Evolutionary conservation across 1,284 basidiomycete species (phyloP), one percentile per base, ranked within the genome.

Genomic region (Puccinia sorghi): DNA sequence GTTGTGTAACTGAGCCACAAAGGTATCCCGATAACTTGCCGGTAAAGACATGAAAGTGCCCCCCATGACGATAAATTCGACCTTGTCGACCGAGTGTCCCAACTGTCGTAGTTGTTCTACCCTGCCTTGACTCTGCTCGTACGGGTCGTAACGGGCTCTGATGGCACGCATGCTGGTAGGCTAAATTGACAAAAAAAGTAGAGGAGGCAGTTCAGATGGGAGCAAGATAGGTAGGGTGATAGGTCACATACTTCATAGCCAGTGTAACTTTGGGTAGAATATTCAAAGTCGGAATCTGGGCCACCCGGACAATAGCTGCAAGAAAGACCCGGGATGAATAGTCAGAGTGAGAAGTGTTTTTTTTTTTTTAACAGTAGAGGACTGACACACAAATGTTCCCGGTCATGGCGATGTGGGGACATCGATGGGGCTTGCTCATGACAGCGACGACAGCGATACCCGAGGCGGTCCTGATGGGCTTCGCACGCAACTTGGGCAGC

Each of bases 21-120:
- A 99, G 81, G 92, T 90, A 82, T 90, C 90, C 78, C 96, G 89
- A 84, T 99, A 99, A 61, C 94, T 93, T 85, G 98, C 94, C 27
- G 95, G 91, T 90, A 98, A 94, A 82, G 93, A 97, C 95, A 99
- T 97, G 86, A 99, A 99, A 4, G 96, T 99, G 63, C 96, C 96
- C 46, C 96, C 97, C 96, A 99, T 99, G 82, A 99, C 88, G 81
- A 99, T 99, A 84, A 98, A 98, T 84, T 99, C 96, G 66, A 99
- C 92, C 89, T 99, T 99, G 86, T 99, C 97, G 1, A 98, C 96
- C 82, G 89, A 94, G 85, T 99, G 97, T 1, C 97, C 97, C 17
- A 99, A 86, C 84, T 90, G 91, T 84, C 94, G 93, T 72, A 99
- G 87, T 84, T 99, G 97, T 84, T 98, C 95, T 0, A 99, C 92